A percentile compares a stretch with the other conserved stretches of the same genome.
Conservation (phyloP, 768 basidiomycete species). For the Tricholoma sp. region DNA sequence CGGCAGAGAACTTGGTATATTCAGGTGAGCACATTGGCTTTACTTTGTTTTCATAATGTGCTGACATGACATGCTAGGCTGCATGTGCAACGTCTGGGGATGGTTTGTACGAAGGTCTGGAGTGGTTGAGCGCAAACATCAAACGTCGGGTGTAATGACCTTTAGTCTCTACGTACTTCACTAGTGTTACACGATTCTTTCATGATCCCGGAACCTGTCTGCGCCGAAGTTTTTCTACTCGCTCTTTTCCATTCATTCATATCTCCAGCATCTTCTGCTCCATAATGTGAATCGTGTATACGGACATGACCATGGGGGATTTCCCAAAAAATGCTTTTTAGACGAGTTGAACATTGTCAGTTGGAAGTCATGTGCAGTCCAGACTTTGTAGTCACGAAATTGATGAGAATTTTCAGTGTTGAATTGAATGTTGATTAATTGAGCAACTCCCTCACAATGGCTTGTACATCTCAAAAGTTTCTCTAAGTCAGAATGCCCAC, state of each 20-base stretch:
- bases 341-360: conserved; percentile 28
- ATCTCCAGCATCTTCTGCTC: conserved; percentile 24
- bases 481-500: too few species aligned
- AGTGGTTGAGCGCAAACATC: conserved; percentile 93
- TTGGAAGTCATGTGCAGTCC: too few species aligned
- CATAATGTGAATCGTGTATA: conserved; percentile 27
- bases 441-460: too few species aligned
- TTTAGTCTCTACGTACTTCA: conserved; percentile 39
- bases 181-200: conserved; percentile 57
- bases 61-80: conserved; percentile 46
- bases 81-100: conserved; percentile 98
- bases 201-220: conserved; percentile 53
- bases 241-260: conserved; percentile 30
- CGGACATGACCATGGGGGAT: conserved; percentile 21
- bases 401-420: too few species aligned
- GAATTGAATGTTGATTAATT: too few species aligned
- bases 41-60: conserved; percentile 13
- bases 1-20: conserved; percentile 98
- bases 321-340: conserved; percentile 27
- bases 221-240: conserved; percentile 34
- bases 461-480: too few species aligned
- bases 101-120: conserved; percentile 96
- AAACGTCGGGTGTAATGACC: conserved; percentile 69
- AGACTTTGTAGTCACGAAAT: too few species aligned
- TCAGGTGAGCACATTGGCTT: conserved; percentile 49